A percentile compares a stretch with the other conserved stretches of the same genome.
phyloP scores from a whole-genome alignment of 1,284 basidiomycete species.

The Inonotus hispidus region DNA sequence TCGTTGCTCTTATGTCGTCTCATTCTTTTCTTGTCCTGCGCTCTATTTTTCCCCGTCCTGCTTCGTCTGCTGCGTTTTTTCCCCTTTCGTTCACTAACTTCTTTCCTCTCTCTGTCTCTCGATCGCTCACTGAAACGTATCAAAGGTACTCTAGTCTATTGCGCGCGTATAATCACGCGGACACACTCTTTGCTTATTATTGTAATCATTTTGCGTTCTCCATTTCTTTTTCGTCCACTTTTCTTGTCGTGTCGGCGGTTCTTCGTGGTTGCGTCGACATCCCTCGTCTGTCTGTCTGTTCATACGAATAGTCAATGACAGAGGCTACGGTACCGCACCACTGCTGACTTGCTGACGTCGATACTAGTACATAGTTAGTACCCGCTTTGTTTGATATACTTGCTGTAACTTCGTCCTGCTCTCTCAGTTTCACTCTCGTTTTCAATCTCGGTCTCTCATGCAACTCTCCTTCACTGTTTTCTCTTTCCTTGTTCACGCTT shows the following conservation, averaged over 20 bases:
- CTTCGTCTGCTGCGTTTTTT: neutral
- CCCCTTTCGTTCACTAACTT: neutral
- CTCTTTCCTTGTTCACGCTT: neutral
- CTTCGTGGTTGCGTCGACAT: no score
- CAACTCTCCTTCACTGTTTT: neutral
- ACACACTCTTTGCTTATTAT: no score
- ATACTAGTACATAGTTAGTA: neutral
- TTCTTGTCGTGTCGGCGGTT: no score
- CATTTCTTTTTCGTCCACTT: no score
- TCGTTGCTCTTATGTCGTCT: neutral
- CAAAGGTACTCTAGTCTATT: no score
- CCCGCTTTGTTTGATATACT: neutral
- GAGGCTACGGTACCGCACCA: no score
- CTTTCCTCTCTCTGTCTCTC: neutral
- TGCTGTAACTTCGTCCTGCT: neutral
- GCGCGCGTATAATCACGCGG: no score
- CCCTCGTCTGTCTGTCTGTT: no score
- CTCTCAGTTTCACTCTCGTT: neutral
- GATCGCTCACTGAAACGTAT: neutral
- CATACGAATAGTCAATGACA: neutral
- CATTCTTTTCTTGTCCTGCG: neutral
- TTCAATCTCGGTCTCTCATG: neutral
- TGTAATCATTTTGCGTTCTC: no score
- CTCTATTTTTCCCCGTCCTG: neutral
- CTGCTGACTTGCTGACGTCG: no score